Percentiles rank a stretch among this genome's conserved stretches.
phyloP scores from a whole-genome alignment of 1,139 yeast genomes.

The Pneumocystis jirovecii region DNA sequence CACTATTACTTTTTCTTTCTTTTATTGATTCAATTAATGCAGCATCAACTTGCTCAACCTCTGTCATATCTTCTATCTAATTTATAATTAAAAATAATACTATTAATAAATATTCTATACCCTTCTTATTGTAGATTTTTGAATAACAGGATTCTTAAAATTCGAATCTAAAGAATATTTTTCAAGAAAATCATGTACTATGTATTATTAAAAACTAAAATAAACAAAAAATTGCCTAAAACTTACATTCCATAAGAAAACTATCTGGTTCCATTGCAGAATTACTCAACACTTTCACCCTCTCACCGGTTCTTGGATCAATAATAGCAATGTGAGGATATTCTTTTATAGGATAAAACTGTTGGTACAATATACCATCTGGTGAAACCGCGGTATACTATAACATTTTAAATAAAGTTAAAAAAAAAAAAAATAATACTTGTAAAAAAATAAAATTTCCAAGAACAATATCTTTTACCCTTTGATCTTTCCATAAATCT shows the following conservation, averaged over 20 bases:
- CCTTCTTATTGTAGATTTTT: conserved; percentile 13
- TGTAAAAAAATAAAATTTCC: conserved; percentile 58
- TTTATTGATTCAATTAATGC: conserved; percentile 59
- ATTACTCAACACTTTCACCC: conserved; percentile 59
- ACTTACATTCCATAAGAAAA: conserved; percentile 36
- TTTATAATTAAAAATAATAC: not conserved
- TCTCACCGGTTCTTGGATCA: conserved; percentile 92
- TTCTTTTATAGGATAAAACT: conserved; percentile 53
- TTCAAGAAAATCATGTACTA: conserved; percentile 31
- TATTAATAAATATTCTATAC: conserved; percentile 12
- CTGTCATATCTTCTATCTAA: conserved; percentile 36
- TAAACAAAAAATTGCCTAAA: conserved; percentile 45
- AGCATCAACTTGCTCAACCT: conserved; percentile 69
- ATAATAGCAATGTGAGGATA: conserved; percentile 83
- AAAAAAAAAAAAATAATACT: not conserved
- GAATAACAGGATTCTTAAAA: conserved; percentile 47
- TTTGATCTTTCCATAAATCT: conserved; percentile 76
- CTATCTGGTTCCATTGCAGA: conserved; percentile 5
- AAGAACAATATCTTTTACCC: conserved; percentile 47
- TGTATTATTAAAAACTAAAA: not conserved
- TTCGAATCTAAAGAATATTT: conserved; percentile 51
- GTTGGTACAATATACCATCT: conserved; percentile 31
- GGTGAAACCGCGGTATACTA: conserved; percentile 59
- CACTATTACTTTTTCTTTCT: conserved; percentile 21
- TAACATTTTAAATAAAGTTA: conserved; percentile 41